phyloP scores from a whole-genome alignment of 140 eudicot species.

The Erigeron philadelphicus region DNA sequence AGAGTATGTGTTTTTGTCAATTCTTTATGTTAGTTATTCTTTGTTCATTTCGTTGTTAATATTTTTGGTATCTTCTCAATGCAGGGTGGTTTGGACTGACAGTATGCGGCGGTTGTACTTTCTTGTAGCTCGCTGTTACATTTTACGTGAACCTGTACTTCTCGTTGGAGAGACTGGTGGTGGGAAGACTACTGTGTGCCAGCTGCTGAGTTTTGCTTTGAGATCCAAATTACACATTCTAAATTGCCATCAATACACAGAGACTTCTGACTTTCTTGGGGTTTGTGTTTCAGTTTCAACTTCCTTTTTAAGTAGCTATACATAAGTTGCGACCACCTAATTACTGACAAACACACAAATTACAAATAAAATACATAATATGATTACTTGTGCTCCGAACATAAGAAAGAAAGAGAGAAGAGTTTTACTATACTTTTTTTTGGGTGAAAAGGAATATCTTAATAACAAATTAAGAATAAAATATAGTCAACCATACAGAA shows the following conservation, averaged over 20 bases:
- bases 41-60: constrained; percentile 1
- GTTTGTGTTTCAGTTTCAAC: constrained; percentile 40
- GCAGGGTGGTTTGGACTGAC: constrained; percentile 80
- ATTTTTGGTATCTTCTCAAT: constrained; percentile 2
- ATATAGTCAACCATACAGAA: too few species aligned
- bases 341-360: too few species aligned
- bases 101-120: constrained; percentile 80
- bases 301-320: not conserved
- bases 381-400: too few species aligned
- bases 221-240: constrained; percentile 66
- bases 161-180: constrained; percentile 99
- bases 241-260: constrained; percentile 97
- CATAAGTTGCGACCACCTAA: too few species aligned
- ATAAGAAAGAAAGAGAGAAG: too few species aligned
- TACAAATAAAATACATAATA: too few species aligned
- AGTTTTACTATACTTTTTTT: too few species aligned
- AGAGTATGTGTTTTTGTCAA: constrained; percentile 35
- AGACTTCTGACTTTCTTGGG: constrained; percentile 98
- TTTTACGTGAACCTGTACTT: constrained; percentile 91
- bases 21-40: not conserved
- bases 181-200: constrained; percentile 97
- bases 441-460: too few species aligned
- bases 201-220: constrained; percentile 66
- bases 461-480: too few species aligned
- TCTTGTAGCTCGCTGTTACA: constrained; percentile 81